Conservation (phyloP, 768 basidiomycete species). For the Xerocomellus dryophilus region DNA sequence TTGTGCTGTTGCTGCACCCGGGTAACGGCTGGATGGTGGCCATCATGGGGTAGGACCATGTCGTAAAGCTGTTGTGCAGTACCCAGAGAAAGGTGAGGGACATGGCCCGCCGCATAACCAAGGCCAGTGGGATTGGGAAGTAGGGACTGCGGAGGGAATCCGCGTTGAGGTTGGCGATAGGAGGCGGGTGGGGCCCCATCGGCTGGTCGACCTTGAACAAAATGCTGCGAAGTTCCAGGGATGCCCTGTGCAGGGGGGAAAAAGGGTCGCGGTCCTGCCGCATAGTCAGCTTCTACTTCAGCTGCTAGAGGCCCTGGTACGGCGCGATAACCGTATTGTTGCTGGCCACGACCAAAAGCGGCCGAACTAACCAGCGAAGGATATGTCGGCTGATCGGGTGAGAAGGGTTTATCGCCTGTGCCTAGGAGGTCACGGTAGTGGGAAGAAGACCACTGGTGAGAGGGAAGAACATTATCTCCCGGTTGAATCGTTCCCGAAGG, state of each 20-base stretch:
- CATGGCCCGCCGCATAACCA: slow-evolving; percentile 51
- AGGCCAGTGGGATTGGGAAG: slow-evolving; percentile 53
- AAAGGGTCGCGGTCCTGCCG: slow-evolving; percentile 55
- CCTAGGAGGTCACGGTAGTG: slow-evolving; percentile 46
- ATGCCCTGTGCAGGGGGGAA: slow-evolving; percentile 42
- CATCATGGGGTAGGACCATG: slow-evolving; percentile 63
- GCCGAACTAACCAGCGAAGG: slow-evolving; percentile 60
- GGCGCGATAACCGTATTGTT: slow-evolving; percentile 50
- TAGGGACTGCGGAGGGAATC: slow-evolving; percentile 53
- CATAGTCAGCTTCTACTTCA: slow-evolving; percentile 49
- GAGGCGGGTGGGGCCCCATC: slow-evolving; percentile 45
- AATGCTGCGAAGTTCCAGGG: slow-evolving; percentile 43
- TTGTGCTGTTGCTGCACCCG: slow-evolving; percentile 80
- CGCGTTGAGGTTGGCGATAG: slow-evolving; percentile 64
- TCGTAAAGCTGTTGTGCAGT: slow-evolving; percentile 78
- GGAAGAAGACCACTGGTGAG: slow-evolving; percentile 50
- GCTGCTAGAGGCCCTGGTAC: slow-evolving; percentile 30
- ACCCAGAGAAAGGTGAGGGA: slow-evolving; percentile 68
- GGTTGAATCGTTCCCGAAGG: slow-evolving; percentile 29
- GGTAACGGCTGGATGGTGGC: slow-evolving; percentile 60
- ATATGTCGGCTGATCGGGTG: slow-evolving; percentile 50
- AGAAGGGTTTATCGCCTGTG: slow-evolving; percentile 40
- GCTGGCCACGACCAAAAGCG: slow-evolving; percentile 48
- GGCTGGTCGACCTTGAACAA: slow-evolving; percentile 49
- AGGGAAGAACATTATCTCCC: slow-evolving; percentile 38